Evolutionary conservation across 2,329 filamentous ascomycete species (phyloP).

Genomic region (Leptoxyphium fumago): DNA sequence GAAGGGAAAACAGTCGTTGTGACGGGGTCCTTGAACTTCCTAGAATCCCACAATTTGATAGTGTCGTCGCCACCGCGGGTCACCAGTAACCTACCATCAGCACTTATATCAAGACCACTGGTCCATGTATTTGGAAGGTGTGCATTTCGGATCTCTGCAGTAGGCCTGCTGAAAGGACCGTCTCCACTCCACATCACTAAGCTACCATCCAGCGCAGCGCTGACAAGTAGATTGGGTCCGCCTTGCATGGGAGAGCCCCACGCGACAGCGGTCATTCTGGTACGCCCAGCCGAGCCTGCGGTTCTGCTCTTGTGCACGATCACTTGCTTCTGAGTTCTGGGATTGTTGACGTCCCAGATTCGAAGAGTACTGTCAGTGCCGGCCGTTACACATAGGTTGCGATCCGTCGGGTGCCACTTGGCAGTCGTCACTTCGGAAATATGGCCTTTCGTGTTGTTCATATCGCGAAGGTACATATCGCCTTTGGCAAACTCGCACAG

Average conservation of each 20-base stretch:
- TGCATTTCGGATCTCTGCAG: slow-evolving; percentile 70
- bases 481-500: slow-evolving; percentile 86
- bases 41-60: slow-evolving; percentile 93
- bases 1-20: slow-evolving; percentile 66
- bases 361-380: slow-evolving; percentile 89
- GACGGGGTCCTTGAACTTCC: slow-evolving; percentile 85
- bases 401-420: slow-evolving; percentile 79
- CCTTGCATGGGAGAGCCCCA: slow-evolving; percentile 70
- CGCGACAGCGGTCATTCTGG: slow-evolving; percentile 81
- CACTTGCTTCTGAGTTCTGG: slow-evolving; percentile 78
- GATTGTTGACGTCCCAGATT: slow-evolving; percentile 93
- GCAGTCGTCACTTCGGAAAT: slow-evolving; percentile 81
- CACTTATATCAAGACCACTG: slow-evolving; percentile 76
- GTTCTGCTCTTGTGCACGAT: slow-evolving; percentile 90
- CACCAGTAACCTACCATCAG: slow-evolving; percentile 78
- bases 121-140: slow-evolving; percentile 81
- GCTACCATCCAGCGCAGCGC: slow-evolving; percentile 75
- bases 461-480: slow-evolving; percentile 94
- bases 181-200: slow-evolving; percentile 86
- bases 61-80: slow-evolving; percentile 81
- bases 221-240: slow-evolving; percentile 63
- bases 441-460: slow-evolving; percentile 96
- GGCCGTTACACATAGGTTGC: slow-evolving; percentile 73
- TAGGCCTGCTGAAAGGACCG: slow-evolving; percentile 68
- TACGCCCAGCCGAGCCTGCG: slow-evolving; percentile 76